Base-by-base conservation (phyloP, 108 stramenopile species). In the Fragilariopsis cylindrus region DNA sequence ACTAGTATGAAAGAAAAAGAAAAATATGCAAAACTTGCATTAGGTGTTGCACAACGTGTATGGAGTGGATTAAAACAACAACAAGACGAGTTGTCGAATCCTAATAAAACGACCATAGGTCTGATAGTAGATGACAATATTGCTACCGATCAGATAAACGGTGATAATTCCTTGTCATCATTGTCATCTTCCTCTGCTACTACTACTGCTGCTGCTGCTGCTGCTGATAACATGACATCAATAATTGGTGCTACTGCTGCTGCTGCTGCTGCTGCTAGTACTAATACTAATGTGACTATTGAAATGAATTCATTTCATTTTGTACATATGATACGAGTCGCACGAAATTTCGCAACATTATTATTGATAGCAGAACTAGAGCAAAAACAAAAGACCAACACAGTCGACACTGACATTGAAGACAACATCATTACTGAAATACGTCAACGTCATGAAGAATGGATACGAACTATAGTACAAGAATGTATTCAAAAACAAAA, bases 291-390 rank as follows among this genome's bases (percentile, higher is more conserved):
- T 5, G 67, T 53, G 13, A 47, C 9, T 7, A 52, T 69, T 60
- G 44, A 40, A 18, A 53, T 67, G 5, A 30, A 72, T 47, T 44
- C 77, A 18, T 72, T 58, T 72, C 77, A 78, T 43, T 72, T 62
- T 58, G 62, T 71, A 16, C 77, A 78, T 43, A 71, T 78, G 71
- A 46, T 78, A 6, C 64, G 71, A 11, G 66, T 72, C 3, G 71
- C 41, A 7, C 69, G 77, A 19, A 66, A 57, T 42, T 43, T 72
- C 39, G 40, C 41, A 7, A 60, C 58, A 16, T 19, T 56, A n/a
- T 16, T 11, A 21, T 40, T 30, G 19, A 30, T 7, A 4, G 41
- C 12, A 21, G 21, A 5, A 21, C 11, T 12, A 21, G 6, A 18
- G 1, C 7, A 42, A 7, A 9, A 42, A 15, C 7, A 1, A 11